Evolutionary conservation across 192 early-diverging fungal species (phyloP), one percentile per base, ranked within the genome.

Genomic region (Glomus cerebriforme): DNA sequence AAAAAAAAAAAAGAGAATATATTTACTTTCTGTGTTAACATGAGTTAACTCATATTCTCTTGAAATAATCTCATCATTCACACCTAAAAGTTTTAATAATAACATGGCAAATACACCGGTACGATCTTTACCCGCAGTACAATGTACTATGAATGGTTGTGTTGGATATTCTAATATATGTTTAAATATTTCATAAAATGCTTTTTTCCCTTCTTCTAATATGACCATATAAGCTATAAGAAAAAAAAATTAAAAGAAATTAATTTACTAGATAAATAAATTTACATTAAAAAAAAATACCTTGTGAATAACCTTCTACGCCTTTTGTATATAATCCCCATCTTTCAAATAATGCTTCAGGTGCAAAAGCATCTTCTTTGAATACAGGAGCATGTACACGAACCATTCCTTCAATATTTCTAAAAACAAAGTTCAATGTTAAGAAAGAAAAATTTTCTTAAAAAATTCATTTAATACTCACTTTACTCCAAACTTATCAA

Each of bases 121-220:
- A 43, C 92, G 80, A 71, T 92, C 92, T 79, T 92, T 92, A 22
- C 92, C 92, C 15, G 92, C 91, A 7, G 91, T 92, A 78, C 92
- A 92, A 75, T 92, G 92, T 9, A 92, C 82, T 70, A 93, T 82
- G n/a, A 92, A 82, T 1, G 87, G 85, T 12, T 27, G n/a, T 12
- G n/a, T 29, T 63, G 22, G 60, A 27, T 63, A 12, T 27, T 63
- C 27, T 29, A 63, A 63, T 29, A 63, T 29, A 63, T 63, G n/a
- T 29, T 27, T 27, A 63, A 63, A 63, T 63, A 63, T 63, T 63
- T 27, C 8, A 24, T 29, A 15, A 63, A 27, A 63, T 29, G 60
- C 60, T 10, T 9, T 29, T 63, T 63, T 63, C 8, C 60, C 60
- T 63, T 63, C 60, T 29, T 63, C 60, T 29, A 63, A 13, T 27